Evolutionary conservation across 768 basidiomycete genomes (phyloP).

Genomic region (Agrocybe chaxingu): DNA sequence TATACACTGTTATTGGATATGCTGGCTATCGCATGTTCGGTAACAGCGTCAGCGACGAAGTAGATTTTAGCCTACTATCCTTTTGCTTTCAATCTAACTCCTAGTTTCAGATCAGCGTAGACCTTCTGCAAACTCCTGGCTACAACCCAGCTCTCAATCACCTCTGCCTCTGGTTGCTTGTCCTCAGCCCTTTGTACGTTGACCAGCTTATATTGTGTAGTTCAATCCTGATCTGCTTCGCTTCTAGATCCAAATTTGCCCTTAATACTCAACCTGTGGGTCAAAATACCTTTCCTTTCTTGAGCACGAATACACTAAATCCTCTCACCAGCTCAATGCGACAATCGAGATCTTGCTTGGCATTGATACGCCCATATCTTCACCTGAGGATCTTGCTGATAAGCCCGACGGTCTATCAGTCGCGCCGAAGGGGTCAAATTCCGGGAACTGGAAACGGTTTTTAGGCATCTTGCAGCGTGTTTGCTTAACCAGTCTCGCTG

Average conservation of each 20-base stretch:
- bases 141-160: constrained; percentile 72
- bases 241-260: constrained; percentile 78
- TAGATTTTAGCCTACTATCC: constrained; percentile 26
- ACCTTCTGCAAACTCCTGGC: constrained; percentile 69
- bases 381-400: constrained; percentile 35
- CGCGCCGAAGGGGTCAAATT: constrained; percentile 20
- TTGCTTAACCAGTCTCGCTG: constrained; percentile 54
- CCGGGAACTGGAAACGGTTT: constrained; percentile 31
- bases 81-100: neutral
- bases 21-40: constrained; percentile 95
- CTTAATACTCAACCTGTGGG: constrained; percentile 77
- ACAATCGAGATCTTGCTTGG: constrained; percentile 80
- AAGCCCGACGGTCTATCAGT: constrained; percentile 31
- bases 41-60: constrained; percentile 73
- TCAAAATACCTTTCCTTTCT: constrained; percentile 1
- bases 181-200: constrained; percentile 68
- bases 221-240: constrained; percentile 13
- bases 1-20: constrained; percentile 68
- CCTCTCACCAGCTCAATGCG: constrained; percentile 57
- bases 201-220: neutral
- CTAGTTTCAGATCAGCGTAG: constrained; percentile 66
- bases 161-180: constrained; percentile 83
- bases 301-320: neutral
- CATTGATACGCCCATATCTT: constrained; percentile 43
- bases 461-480: constrained; percentile 55